These are phyloP conservation scores for Centrapalus pauciflorus DNA, from an alignment of 129 eudicot species.

Conservation along the genomic window DNA sequence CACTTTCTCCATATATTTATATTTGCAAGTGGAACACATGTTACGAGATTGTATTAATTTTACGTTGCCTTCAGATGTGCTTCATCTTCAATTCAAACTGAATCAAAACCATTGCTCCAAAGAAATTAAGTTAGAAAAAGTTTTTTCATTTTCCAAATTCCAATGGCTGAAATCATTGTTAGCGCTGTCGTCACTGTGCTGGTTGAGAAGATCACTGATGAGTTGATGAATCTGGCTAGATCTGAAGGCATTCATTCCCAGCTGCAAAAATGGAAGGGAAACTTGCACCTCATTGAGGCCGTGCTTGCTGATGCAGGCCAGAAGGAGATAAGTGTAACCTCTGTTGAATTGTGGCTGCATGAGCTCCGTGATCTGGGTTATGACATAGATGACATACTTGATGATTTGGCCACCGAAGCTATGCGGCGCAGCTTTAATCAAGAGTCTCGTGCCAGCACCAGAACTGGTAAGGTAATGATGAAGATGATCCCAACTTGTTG, in stretches of 20 bases:
- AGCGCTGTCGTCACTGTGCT: conserved; percentile 24
- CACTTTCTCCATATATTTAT: too few species aligned
- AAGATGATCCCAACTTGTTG: conserved; percentile 14
- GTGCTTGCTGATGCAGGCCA: too few species aligned
- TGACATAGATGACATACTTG: conserved; percentile 41
- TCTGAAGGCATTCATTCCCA: conserved; percentile 13
- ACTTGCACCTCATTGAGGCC: conserved; percentile 5
- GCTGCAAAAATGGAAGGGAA: conserved; percentile 3
- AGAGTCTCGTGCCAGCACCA: background rate
- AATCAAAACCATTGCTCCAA: too few species aligned
- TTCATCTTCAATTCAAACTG: too few species aligned
- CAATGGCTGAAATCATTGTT: conserved; percentile 30
- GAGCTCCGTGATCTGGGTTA: conserved; percentile 35
- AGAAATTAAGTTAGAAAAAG: too few species aligned
- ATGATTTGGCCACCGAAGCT: conserved; percentile 39
- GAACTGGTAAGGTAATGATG: background rate
- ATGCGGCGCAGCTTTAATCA: conserved; percentile 6
- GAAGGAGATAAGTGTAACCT: conserved; percentile 7
- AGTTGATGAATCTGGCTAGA: conserved; percentile 14
- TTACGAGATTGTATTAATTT: too few species aligned
- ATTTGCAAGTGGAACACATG: too few species aligned
- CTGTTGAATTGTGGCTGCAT: conserved; percentile 34
- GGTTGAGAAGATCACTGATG: conserved; percentile 21
- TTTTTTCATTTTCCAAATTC: too few species aligned
- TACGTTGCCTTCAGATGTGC: too few species aligned